Evolutionary conservation across 768 basidiomycete species (phyloP).

Genomic region (Kwoniella sp.): DNA sequence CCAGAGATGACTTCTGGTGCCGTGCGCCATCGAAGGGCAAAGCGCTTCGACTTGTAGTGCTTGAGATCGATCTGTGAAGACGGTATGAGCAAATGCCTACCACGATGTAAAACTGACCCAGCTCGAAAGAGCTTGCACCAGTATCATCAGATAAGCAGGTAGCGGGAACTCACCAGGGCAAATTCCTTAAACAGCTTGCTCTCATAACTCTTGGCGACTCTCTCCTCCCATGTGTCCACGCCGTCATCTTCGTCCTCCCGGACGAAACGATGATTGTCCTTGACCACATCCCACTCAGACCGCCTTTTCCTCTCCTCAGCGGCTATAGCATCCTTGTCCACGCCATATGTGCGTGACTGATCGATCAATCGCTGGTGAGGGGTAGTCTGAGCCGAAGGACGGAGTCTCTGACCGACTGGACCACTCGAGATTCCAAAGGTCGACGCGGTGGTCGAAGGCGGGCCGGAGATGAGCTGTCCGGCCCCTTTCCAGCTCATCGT

Average conservation of each 20-base stretch:
- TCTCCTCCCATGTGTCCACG: slow-evolving; percentile 68
- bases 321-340: slow-evolving; percentile 16
- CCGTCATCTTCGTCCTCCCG: slow-evolving; percentile 57
- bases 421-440: too few species aligned
- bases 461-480: slow-evolving; percentile 24
- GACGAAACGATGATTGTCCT: slow-evolving; percentile 59
- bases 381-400: slow-evolving; percentile 37
- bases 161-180: slow-evolving; percentile 40
- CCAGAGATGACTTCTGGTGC: slow-evolving; percentile 83
- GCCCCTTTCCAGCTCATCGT: slow-evolving; percentile 35
- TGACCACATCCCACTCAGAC: slow-evolving; percentile 53
- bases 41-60: slow-evolving; percentile 88
- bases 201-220: slow-evolving; percentile 84
- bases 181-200: slow-evolving; percentile 80
- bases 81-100: background rate
- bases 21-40: slow-evolving; percentile 89
- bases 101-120: background rate
- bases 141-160: background rate
- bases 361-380: slow-evolving; percentile 47
- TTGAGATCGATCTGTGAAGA: slow-evolving; percentile 65
- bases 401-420: slow-evolving; percentile 19
- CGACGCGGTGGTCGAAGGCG: slow-evolving; percentile 18
- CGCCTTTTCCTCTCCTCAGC: slow-evolving; percentile 12
- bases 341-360: slow-evolving; percentile 17
- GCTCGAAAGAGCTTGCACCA: too few species aligned